Base-by-base conservation (phyloP, 2,329 filamentous ascomycete genomes). In the Cryphonectria parasitica region DNA sequence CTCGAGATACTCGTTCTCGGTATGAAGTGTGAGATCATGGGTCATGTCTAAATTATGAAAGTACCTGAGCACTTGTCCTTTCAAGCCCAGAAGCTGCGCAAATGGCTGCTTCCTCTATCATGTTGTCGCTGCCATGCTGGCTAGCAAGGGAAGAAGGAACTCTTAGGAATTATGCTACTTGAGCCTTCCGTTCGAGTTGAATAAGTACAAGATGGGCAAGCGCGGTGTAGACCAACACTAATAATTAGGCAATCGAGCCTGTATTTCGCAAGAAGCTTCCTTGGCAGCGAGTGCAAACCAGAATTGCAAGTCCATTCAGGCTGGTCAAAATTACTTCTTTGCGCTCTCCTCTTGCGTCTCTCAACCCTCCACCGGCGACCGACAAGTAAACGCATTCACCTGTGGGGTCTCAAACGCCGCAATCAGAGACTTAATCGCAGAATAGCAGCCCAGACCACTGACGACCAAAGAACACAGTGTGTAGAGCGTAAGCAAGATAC, bases 351-450 rank as follows among this genome's bases (percentile, higher is more conserved):
- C 39, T 11, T 22, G 31, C 7, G 34, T 17, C 7, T 1, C 11
- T 62, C 31, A 72, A 8, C 71, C 71, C 25, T 56, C 62, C 45
- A 72, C 41, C 6, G 71, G 71, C 63, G 71, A 72, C 39, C 58
- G 54, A 31, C 71, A 72, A 34, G 60, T 66, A 28, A 72, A 72
- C 0, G 71, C 71, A 45, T 71, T 72, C 19, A 72, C 36, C 69
- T 72, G 71, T 1, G 71, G 71, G 25, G 69, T 69, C 71, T 72
- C 4, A 5, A 72, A 72, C 5, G 66, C 68, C 13, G 25, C 52
- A n/a, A 72, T 69, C 10, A 72, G 66, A n/a, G 66, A 39, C 69
- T 64, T 31, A 5, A 72, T 67, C 0, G 71, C 49, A 52, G 71
- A 64, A 22, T 72, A 72, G 2, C 62, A 22, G n/a, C 71, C 71